Evolutionary conservation across 1,139 yeast species (phyloP), one percentile per base, ranked within the genome.

Genomic region (Blastobotrys aristatus): DNA sequence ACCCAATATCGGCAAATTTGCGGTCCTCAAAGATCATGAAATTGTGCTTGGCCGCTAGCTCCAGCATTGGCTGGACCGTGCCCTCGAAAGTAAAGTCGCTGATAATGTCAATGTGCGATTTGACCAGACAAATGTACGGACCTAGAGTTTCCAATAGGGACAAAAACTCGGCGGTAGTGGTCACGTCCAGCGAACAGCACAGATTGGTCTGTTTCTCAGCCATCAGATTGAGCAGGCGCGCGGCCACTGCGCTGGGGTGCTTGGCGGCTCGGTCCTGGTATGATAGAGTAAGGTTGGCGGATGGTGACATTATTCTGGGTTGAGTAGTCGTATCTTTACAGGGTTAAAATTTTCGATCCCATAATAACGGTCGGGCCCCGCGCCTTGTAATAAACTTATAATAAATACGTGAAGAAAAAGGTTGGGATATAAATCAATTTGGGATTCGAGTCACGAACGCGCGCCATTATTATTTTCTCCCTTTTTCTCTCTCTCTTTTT

Each of bases 1-100:
- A 88, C n/a, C 99, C 99, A 60, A 94, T 94, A 67, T 94, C 99
- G 26, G 98, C 98, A 68, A 94, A 94, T 71, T 94, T 94, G 56
- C 99, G 79, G 69, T 90, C 98, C 69, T 90, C 98, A 63, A 90
- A 90, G 55, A 90, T 83, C 74, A 92, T 69, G 59, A 90, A 90
- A 53, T 84, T 77, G 69, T 89, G 92, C 63, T 86, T 85, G 57
- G 76, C 69, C 7, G 96, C 79, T 30, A 90, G 71, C 49, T 66
- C 79, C 52, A 84, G 67, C 54, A 94, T 70, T 3, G 97, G 97
- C 10, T 67, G 66, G 26, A 92, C 76, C 0, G 97, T 89, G 1
- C 75, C 77, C 49, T 86, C 95, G 61, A 81, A 83, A 1, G 86
- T 71, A 66, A 90, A 94, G 65, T 94, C 98, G 51, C 84, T 88